Conservation (phyloP, 768 basidiomycete genomes). For the Kwoniella mangroviensis region DNA sequence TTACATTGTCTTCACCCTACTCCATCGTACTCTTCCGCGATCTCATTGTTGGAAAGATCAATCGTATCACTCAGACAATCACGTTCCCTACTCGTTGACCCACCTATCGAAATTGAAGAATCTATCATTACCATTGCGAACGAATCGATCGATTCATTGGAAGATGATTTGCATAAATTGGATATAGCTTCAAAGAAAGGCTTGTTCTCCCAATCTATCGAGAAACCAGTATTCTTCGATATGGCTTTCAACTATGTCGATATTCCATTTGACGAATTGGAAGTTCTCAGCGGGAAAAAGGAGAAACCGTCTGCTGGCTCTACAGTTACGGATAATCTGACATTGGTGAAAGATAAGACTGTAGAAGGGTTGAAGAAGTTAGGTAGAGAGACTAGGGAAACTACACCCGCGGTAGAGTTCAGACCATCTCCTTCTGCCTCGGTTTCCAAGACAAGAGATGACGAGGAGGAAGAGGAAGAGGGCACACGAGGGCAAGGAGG, state of each 20-base stretch:
- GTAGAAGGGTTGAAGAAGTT: conserved; percentile 23
- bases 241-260: conserved; percentile 91
- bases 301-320: conserved; percentile 49
- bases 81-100: conserved; percentile 25
- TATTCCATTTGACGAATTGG: conserved; percentile 77
- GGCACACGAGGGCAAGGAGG: conserved; percentile 63
- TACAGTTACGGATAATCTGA: conserved; percentile 32
- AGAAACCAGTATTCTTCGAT: conserved; percentile 91
- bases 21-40: conserved; percentile 49
- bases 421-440: conserved; percentile 2
- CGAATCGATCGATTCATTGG: conserved; percentile 24
- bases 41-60: conserved; percentile 44
- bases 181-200: conserved; percentile 50
- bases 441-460: conserved; percentile 59
- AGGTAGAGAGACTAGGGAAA: conserved; percentile 71
- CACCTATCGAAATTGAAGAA: conserved; percentile 34
- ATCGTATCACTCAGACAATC: conserved; percentile 33
- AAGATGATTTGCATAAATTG: conserved; percentile 28
- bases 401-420: conserved; percentile 70
- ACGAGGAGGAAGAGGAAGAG: conserved; percentile 56
- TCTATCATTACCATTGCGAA: conserved; percentile 28
- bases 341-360: conserved; percentile 7
- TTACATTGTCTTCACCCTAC: conserved; percentile 64
- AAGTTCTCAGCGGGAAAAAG: conserved; percentile 71
- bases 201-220: conserved; percentile 60